A percentile compares a stretch with the other conserved stretches of the same genome.
Evolutionary conservation across 768 basidiomycete genomes (phyloP).

Genomic region (Rhodotorula babjevae): DNA sequence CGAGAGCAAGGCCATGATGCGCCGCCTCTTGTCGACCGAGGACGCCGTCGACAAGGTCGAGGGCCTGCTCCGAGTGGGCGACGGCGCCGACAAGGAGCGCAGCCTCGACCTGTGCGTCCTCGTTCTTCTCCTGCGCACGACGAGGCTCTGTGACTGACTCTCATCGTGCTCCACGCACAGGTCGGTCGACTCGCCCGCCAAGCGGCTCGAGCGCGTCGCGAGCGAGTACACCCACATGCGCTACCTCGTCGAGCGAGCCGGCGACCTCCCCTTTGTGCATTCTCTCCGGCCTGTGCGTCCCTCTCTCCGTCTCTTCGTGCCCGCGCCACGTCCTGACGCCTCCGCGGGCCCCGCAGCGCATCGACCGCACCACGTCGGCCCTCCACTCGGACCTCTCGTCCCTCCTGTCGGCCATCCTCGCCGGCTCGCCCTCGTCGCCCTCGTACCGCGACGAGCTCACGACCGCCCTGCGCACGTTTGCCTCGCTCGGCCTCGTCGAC

Average conservation of each 20-base stretch:
- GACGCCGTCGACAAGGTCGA: conserved; percentile 86
- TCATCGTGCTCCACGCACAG: background rate
- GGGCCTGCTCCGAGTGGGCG: conserved; percentile 56
- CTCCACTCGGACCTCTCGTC: conserved; percentile 81
- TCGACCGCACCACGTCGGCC: conserved; percentile 76
- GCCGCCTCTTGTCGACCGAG: conserved; percentile 83
- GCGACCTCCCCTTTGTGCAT: conserved; percentile 72
- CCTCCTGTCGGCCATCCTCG: conserved; percentile 64
- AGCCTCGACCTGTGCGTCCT: conserved; percentile 17
- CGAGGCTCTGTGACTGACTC: background rate
- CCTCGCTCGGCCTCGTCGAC: conserved; percentile 68
- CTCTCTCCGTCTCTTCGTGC: conserved; percentile 4
- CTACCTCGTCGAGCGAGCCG: conserved; percentile 83
- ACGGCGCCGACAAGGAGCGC: conserved; percentile 16
- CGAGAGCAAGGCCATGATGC: conserved; percentile 81
- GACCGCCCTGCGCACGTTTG: conserved; percentile 75
- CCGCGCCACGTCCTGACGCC: conserved; percentile 1
- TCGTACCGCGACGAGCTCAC: conserved; percentile 54
- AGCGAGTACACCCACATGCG: conserved; percentile 86
- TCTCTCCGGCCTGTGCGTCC: conserved; percentile 74
- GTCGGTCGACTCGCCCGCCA: conserved; percentile 52
- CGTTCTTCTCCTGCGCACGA: background rate
- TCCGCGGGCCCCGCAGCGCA: conserved; percentile 54
- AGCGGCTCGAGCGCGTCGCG: conserved; percentile 71
- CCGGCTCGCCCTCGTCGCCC: conserved; percentile 48